Evolutionary conservation across 805 yeast genomes (phyloP), one percentile per base, ranked within the genome.

Genomic region (Teunomyces panamensis): DNA sequence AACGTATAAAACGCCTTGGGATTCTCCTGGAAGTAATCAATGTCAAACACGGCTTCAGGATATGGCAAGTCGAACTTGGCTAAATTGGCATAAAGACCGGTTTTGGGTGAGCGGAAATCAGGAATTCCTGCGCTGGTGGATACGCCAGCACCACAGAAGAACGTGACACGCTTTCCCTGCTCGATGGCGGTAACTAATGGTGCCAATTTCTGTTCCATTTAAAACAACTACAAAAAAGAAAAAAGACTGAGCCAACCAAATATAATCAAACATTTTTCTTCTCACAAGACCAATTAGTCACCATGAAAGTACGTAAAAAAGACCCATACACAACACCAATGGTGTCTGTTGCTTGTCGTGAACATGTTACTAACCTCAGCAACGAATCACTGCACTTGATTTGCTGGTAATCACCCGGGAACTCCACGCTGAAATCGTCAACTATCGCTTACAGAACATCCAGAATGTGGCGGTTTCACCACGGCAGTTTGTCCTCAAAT

Each of bases 61-160:
- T 81, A 90, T 5, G 98, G 98, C 43, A 92, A 70, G 30, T 87
- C 76, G 33, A 91, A 73, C 53, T 81, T 75, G 16, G 85, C 75
- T 44, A 92, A 71, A 62, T 92, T 92, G 53, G 90, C 80, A 59
- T 92, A 92, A 5, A 92, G 75, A 0, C 96, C 96, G 1, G 98
- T 92, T 37, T 81, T 79, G 0, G 97, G 97, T 14, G 95, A 83
- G 55, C 98, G 74, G 64, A 92, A 92, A 64, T 92, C 99, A 0
- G 98, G 99, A 41, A 91, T 92, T 0, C 98, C 99, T 42, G 96
- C 90, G 2, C 87, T 74, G 0, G 98, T 92, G 2, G 97, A 89
- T 34, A 90, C 83, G 1, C 99, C 99, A 0, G 99, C 99, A 1
- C 99, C 99, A 7, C 84, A 84, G 68, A 86, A 78, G 57, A 87